These are phyloP conservation scores for Globisporangium yorkense DNA, from an alignment of 352 stramenopile species.

Conservation along the genomic window DNA sequence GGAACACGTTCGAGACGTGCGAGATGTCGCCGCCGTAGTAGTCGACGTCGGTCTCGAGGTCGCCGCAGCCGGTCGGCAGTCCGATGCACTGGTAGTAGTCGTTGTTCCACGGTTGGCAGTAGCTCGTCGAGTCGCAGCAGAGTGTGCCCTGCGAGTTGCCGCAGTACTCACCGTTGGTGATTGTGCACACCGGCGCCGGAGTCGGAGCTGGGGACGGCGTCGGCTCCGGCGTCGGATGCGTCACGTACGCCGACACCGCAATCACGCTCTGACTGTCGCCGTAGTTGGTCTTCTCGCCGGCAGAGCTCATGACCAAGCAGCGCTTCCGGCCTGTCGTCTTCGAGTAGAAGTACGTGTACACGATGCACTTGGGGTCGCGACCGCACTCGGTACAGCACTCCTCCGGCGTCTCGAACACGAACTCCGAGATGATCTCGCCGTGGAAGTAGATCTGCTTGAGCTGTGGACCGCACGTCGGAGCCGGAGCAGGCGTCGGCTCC, in stretches of 20 bases:
- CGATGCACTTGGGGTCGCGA: background rate
- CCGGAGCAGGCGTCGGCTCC: background rate
- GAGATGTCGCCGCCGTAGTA: conserved; percentile 22
- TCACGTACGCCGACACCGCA: conserved; percentile 5
- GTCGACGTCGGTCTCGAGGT: conserved; percentile 21
- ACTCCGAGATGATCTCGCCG: conserved; percentile 4
- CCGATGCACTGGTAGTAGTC: conserved; percentile 28
- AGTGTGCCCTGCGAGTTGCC: conserved; percentile 16
- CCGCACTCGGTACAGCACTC: conserved; percentile 8
- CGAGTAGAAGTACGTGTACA: conserved; percentile 12
- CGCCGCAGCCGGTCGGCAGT: conserved; percentile 6
- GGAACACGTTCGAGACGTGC: conserved; percentile 4
- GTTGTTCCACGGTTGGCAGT: conserved; percentile 29
- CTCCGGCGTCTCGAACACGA: conserved; percentile 3
- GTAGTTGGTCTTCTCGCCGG: conserved; percentile 10
- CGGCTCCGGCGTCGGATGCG: background rate
- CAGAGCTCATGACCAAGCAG: conserved; percentile 3
- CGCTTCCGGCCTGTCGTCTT: conserved; percentile 7
- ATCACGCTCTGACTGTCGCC: conserved; percentile 5
- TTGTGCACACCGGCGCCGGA: background rate
- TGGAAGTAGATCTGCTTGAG: conserved; percentile 12
- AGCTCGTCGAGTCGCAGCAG: conserved; percentile 11
- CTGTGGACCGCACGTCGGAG: conserved; percentile 4
- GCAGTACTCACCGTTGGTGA: conserved; percentile 10
- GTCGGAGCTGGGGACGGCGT: background rate